Evolutionary conservation across 2,329 filamentous ascomycete species (phyloP), one percentile per base, ranked within the genome.

Genomic region (Penicillium frequentans): DNA sequence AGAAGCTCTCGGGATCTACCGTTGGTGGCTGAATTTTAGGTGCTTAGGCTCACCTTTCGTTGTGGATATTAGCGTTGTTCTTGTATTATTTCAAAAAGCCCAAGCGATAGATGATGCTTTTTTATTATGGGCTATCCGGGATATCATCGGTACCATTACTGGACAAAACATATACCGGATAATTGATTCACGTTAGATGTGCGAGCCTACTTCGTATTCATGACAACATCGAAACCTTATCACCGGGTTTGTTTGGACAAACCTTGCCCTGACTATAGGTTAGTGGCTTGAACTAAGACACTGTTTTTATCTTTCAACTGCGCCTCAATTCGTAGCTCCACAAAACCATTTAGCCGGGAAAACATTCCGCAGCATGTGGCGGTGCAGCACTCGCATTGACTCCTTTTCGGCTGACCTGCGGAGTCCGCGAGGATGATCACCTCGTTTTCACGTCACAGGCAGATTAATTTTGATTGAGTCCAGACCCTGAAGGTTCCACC

Each of bases 1-100:
- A 63, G 66, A n/a, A 75, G 73, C 57, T 75, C 71, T 24, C 55
- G 72, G 39, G 65, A 74, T 66, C 54, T 75, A 31, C 66, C 67
- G 13, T 59, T 75, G 39, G 54, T 66, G 44, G 70, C 62, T n/a
- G 61, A 64, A 48, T 73, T 65, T 54, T 72, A 52, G 65, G 52
- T 29, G 33, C 33, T 44, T 29, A 42, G 14, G 14, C 39, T 35
- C 33, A 13, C 31, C 14, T 10, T 48, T 35, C 39, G 11, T 37
- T 42, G 11, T 51, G 21, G 16, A 14, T 51, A 42, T 43, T 33
- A 29, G 45, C 24, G 45, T 47, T 29, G 24, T 23, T 10, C 23
- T 21, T 49, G 29, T 39, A 35, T 49, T 26, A 49, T 10, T 33
- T 26, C 19, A 27, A 50, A 50, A 14, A n/a, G 47, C 13, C 7